A percentile compares a stretch with the other conserved stretches of the same genome.
Evolutionary conservation across 2,329 filamentous ascomycete genomes (phyloP).

Genomic region (Fusarium abutilonis): DNA sequence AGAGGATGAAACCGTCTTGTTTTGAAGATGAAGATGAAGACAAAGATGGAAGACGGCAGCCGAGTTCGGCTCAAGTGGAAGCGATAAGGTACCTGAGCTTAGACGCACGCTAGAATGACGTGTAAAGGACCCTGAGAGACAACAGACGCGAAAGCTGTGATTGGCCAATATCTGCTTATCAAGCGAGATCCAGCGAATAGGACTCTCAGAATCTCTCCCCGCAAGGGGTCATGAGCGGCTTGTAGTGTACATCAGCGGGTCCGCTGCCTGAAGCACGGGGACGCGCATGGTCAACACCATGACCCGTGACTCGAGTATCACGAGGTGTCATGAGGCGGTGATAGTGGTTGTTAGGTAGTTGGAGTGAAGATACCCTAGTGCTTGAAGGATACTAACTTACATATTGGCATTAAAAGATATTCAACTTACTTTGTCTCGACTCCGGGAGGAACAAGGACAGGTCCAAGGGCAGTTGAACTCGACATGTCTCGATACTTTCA

Average conservation of each 20-base stretch:
- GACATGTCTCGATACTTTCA: no score
- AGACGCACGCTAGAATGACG: constrained; percentile 27
- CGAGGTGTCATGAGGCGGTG: constrained; percentile 7
- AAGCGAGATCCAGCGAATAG: constrained; percentile 6
- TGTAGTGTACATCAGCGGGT: constrained; percentile 31
- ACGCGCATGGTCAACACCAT: constrained; percentile 16
- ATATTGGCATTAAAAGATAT: no score
- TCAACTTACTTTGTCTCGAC: no score
- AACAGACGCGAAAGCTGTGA: not conserved
- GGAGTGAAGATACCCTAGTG: no score
- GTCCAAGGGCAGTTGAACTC: no score
- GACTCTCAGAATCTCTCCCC: not conserved
- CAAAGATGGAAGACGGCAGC: constrained; percentile 18
- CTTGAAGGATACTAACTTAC: no score
- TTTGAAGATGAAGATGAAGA: constrained; percentile 5
- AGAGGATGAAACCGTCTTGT: constrained; percentile 15
- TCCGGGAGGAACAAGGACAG: no score
- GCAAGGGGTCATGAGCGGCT: constrained; percentile 32
- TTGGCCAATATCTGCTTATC: constrained; percentile 19
- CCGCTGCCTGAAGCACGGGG: constrained; percentile 32
- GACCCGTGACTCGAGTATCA: constrained; percentile 17
- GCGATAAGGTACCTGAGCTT: constrained; percentile 31
- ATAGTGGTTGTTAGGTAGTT: not conserved
- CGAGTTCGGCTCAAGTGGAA: constrained; percentile 27
- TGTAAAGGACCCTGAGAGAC: constrained; percentile 35